phyloP scores from a whole-genome alignment of 441 rosid species.

The Pelargonium myrrhifolium region DNA sequence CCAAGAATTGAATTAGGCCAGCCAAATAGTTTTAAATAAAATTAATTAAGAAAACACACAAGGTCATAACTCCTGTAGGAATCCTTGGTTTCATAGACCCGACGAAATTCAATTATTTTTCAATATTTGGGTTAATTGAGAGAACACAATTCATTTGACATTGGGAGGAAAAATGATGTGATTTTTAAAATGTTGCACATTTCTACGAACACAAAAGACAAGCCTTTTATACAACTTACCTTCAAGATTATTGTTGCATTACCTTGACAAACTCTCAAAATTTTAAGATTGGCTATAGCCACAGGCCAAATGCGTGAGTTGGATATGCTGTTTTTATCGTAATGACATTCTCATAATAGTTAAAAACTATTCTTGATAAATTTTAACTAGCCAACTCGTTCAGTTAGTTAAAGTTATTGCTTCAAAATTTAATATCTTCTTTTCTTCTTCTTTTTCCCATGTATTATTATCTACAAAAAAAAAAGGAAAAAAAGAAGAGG shows the following conservation, averaged over 20 bases:
- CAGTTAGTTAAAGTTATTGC: no score
- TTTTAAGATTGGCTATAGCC: not conserved
- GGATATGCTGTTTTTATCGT: no score
- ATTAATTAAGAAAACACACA: not conserved
- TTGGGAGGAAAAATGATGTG: not conserved
- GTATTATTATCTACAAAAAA: no score
- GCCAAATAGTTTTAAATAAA: not conserved
- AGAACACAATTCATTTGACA: no score
- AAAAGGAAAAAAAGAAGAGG: no score
- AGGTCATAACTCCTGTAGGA: not conserved
- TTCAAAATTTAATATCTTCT: no score
- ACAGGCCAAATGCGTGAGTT: no score
- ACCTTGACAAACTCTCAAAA: not conserved
- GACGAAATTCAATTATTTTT: not conserved
- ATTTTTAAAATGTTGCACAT: not conserved
- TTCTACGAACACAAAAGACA: not conserved
- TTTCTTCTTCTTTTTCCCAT: no score
- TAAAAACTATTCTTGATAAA: no score
- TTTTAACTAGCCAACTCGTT: no score
- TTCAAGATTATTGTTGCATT: no score
- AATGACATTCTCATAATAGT: no score
- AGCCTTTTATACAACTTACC: not conserved
- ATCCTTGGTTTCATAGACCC: not conserved
- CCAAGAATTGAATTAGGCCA: not conserved
- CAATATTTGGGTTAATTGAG: not conserved